Conservation (phyloP, 192 early-diverging fungal species). For the Podila verticillata region DNA sequence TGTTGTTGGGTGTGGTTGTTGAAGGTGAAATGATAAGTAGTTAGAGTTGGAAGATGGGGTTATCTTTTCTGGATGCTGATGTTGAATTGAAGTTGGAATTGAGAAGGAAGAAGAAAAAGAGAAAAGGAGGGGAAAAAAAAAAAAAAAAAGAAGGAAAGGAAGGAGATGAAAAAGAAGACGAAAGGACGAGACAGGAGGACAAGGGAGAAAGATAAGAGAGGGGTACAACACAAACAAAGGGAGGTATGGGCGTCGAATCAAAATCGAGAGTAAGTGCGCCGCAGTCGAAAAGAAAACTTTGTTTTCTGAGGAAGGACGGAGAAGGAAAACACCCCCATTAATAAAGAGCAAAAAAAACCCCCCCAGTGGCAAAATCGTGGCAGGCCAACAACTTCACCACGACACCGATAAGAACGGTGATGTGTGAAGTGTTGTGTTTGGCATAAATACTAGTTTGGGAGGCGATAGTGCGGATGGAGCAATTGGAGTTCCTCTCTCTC, state of each 20-base stretch:
- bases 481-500: not conserved
- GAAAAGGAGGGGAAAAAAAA: constrained; percentile 6
- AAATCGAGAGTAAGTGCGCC: not conserved
- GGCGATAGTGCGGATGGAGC: not conserved
- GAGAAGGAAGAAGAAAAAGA: constrained; percentile 5
- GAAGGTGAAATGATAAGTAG: not conserved
- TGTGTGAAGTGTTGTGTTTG: no score
- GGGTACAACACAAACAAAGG: not conserved
- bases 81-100: not conserved
- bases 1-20: not conserved
- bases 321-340: not conserved
- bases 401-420: no score
- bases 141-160: not conserved
- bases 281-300: not conserved
- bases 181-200: not conserved
- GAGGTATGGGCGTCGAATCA: constrained; percentile 5
- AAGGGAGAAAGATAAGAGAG: not conserved
- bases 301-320: not conserved
- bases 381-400: no score
- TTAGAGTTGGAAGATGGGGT: not conserved
- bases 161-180: not conserved
- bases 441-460: no score
- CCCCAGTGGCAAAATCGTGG: no score
- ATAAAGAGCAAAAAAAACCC: no score
- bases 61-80: not conserved